These are phyloP conservation scores for Neurospora sp. DNA, from an alignment of 495 filamentous ascomycete species.

Conservation along the genomic window DNA sequence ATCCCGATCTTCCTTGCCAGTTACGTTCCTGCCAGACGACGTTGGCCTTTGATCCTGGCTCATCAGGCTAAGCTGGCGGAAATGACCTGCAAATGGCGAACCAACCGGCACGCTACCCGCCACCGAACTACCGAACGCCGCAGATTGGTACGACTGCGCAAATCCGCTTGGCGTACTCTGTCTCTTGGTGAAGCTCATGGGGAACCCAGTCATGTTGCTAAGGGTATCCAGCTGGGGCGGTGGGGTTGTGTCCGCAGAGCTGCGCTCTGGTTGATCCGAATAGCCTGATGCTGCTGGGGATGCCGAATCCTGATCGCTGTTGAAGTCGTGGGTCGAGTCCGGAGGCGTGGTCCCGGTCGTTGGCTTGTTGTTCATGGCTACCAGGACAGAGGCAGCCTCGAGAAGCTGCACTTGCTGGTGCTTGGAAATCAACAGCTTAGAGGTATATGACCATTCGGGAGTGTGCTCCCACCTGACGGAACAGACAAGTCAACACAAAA, in stretches of 20 bases:
- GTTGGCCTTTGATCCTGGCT: constrained; percentile 49
- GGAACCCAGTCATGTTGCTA: constrained; percentile 28
- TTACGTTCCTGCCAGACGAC: constrained; percentile 51
- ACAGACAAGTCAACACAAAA: constrained; percentile 34
- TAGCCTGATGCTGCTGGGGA: constrained; percentile 71
- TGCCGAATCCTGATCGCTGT: constrained; percentile 71
- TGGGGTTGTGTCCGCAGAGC: constrained; percentile 61
- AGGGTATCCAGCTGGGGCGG: constrained; percentile 50
- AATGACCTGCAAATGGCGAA: constrained; percentile 39
- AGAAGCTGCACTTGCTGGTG: constrained; percentile 98
- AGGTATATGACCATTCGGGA: constrained; percentile 95
- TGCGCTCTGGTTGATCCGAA: constrained; percentile 61
- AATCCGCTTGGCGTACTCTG: constrained; percentile 58
- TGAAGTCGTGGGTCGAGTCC: constrained; percentile 50
- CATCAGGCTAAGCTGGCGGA: constrained; percentile 43
- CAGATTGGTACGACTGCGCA: constrained; percentile 80
- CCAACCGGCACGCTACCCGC: constrained; percentile 38
- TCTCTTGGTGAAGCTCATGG: constrained; percentile 44
- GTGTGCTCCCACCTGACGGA: constrained; percentile 93
- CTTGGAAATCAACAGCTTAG: constrained; percentile 97
- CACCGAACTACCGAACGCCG: constrained; percentile 38
- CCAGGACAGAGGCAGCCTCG: constrained; percentile 88
- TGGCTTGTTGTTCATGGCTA: constrained; percentile 68
- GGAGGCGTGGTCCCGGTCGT: constrained; percentile 45
- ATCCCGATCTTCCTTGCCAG: constrained; percentile 62